Conservation (phyloP, 2,329 filamentous ascomycete genomes). For the Fusarium sp. region DNA sequence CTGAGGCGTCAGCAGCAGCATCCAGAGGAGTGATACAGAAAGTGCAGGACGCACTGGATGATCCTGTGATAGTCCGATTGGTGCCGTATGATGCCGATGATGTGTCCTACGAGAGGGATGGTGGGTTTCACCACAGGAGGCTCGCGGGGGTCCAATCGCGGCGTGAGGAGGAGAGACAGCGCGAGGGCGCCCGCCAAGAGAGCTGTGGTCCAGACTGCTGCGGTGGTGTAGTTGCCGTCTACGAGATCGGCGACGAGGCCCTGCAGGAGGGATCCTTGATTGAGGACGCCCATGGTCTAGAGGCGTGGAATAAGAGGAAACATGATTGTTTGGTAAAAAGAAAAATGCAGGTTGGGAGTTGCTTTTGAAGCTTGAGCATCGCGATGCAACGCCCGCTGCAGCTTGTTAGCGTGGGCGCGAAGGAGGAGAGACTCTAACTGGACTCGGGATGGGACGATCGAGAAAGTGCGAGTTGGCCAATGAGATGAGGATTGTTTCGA, state of each 20-base stretch:
- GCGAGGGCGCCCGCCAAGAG: constrained; percentile 18
- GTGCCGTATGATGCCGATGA: constrained; percentile 55
- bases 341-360: background rate
- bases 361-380: background rate
- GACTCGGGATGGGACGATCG: background rate
- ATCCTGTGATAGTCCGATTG: constrained; percentile 52
- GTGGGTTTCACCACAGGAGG: constrained; percentile 55
- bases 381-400: background rate
- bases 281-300: background rate
- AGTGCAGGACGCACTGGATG: constrained; percentile 49
- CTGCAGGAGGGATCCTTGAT: background rate
- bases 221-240: background rate
- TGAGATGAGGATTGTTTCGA: background rate
- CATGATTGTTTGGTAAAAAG: background rate
- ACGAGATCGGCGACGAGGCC: constrained; percentile 13
- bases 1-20: background rate
- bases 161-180: constrained; percentile 31
- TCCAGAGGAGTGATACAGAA: background rate
- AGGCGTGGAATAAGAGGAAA: background rate
- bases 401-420: background rate
- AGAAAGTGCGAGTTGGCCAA: background rate
- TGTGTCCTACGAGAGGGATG: constrained; percentile 60
- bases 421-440: background rate
- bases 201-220: constrained; percentile 54
- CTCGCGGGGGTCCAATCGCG: constrained; percentile 51